Base-by-base conservation (phyloP, 2,329 filamentous ascomycete species). In the Lithohypha guttulata region DNA sequence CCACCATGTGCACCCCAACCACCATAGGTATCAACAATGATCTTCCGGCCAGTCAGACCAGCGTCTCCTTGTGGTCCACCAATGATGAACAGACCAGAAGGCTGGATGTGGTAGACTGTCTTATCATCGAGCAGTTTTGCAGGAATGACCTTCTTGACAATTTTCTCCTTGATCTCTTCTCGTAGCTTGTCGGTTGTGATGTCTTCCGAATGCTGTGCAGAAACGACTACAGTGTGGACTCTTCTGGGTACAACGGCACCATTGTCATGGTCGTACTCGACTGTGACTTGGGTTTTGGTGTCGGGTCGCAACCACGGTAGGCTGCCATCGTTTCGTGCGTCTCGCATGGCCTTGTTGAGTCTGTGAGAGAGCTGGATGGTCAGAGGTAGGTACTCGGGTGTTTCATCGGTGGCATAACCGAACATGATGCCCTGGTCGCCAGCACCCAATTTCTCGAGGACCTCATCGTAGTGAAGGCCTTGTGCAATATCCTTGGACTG, bases 351-450 rank as follows among this genome's bases (percentile, higher is more conserved):
- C 61, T 80, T 75, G 72, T 98, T 98, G 56, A 98, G 84, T 75
- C 87, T 86, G 79, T 98, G 91, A 59, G 91, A 82, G 60, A 96
- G 79, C 58, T 89, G 77, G 55, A 96, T 75, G 58, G 89, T 96
- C 59, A 98, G 74, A 53, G 91, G 91, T 63, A 96, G 84, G 55
- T 93, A 77, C 73, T 98, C 91, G 47, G 89, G 87, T 57, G 91
- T 96, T 77, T 98, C 91, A 60, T 98, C 91, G 58, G 91, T 94
- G 65, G 91, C 91, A 76, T 98, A 98, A 58, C 91, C 91, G 69
- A 98, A 98, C 91, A 98, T 98, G 75, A 98, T 95, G 75, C 91
- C 91, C 75, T 98, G 91, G 70, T 98, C 91, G 81, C 91, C 91
- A 49, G 91, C 91, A 68, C 91, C 91, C 51, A 98, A 81, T 70